A percentile compares a stretch with the other conserved stretches of the same genome.
Conservation (phyloP, 1,284 basidiomycete species). For the Gymnopus androsaceus region DNA sequence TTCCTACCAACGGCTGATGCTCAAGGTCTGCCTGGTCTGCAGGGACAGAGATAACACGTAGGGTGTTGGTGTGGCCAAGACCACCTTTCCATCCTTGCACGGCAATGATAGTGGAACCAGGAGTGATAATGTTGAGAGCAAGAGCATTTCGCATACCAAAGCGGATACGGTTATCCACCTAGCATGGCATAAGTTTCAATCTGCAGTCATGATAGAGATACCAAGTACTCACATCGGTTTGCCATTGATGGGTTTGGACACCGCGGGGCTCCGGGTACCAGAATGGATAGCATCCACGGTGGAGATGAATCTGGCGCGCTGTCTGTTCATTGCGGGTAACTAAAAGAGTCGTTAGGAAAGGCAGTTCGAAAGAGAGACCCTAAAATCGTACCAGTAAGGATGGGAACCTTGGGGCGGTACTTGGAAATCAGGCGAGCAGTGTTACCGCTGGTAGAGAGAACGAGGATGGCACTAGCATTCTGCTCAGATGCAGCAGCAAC, state of each 20-base stretch:
- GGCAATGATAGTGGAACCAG: conserved; percentile 90
- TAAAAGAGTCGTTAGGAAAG: conserved; percentile 31
- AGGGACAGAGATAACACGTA: conserved; percentile 76
- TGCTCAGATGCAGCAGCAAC: conserved; percentile 95
- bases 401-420: conserved; percentile 93
- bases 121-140: conserved; percentile 84
- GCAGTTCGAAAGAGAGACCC: neutral
- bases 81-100: conserved; percentile 99
- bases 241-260: conserved; percentile 89
- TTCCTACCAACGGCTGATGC: neutral
- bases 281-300: conserved; percentile 97
- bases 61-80: conserved; percentile 88
- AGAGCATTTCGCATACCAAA: conserved; percentile 92
- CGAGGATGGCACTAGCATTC: conserved; percentile 90
- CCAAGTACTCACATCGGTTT: conserved; percentile 90
- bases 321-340: conserved; percentile 97
- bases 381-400: conserved; percentile 78
- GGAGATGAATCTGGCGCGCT: conserved; percentile 93
- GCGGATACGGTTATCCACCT: conserved; percentile 88
- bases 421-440: conserved; percentile 97
- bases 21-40: neutral
- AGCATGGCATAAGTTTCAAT: conserved; percentile 28
- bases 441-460: conserved; percentile 95
- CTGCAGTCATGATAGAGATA: conserved; percentile 24
- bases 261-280: conserved; percentile 94